These are phyloP conservation scores for Cryptococcus floricola DNA, from an alignment of 1,284 basidiomycete genomes.

Conservation along the genomic window DNA sequence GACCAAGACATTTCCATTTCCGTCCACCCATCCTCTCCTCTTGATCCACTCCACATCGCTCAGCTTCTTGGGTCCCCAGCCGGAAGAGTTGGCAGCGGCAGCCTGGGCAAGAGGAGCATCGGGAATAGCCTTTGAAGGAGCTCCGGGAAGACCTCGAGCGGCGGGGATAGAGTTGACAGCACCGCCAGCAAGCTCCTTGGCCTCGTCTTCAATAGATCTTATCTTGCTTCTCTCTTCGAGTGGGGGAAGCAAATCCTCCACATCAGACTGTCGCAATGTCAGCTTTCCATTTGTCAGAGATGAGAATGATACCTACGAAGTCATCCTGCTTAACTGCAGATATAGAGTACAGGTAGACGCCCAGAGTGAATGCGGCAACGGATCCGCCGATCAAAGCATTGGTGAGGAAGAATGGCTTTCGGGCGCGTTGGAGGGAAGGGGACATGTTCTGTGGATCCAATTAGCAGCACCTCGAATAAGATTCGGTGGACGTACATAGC, in stretches of 20 bases:
- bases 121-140: conserved; percentile 13
- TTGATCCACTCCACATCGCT: conserved; percentile 34
- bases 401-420: conserved; percentile 71
- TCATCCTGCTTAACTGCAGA: conserved; percentile 88
- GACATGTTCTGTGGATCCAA: conserved; percentile 65
- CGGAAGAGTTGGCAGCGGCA: background rate
- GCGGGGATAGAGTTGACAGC: conserved; percentile 18
- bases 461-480: background rate
- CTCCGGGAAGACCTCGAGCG: conserved; percentile 6
- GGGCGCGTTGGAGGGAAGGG: conserved; percentile 76
- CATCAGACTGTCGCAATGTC: conserved; percentile 36
- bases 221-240: conserved; percentile 38
- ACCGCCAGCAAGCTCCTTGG: conserved; percentile 24
- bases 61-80: conserved; percentile 22
- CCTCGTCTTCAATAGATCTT: conserved; percentile 48
- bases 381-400: conserved; percentile 74
- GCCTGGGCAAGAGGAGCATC: conserved; percentile 4
- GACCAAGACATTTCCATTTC: conserved; percentile 18
- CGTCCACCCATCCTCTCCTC: conserved; percentile 19
- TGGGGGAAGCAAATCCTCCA: conserved; percentile 47
- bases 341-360: conserved; percentile 89
- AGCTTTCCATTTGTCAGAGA: background rate
- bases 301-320: conserved; percentile 54
- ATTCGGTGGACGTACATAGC: conserved; percentile 11
- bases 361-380: conserved; percentile 71